A percentile compares a stretch with the other conserved stretches of the same genome.
Conservation (phyloP, 805 yeast genomes). For the Saturnispora zaruensis region DNA sequence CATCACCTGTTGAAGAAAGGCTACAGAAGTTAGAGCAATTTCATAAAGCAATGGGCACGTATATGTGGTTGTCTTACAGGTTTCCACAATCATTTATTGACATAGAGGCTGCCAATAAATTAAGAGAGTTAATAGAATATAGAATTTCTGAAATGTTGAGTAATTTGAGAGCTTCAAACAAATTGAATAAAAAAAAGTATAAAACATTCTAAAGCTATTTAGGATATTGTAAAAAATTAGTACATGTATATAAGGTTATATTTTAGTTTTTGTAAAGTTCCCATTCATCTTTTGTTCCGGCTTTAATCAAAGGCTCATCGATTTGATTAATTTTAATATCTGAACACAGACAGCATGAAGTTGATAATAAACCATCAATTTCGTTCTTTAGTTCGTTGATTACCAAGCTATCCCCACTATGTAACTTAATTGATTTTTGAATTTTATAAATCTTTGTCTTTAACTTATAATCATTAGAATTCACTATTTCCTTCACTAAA, state of each 20-base stretch:
- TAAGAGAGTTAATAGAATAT: constrained; percentile 62
- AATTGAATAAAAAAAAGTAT: constrained; percentile 14
- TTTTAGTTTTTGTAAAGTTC: constrained; percentile 23
- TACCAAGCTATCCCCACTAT: constrained; percentile 26
- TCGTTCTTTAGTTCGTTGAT: constrained; percentile 32
- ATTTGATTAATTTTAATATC: constrained; percentile 61
- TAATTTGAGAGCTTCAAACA: constrained; percentile 21
- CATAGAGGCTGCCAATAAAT: constrained; percentile 59
- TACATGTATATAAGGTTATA: background rate
- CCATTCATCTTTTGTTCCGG: constrained; percentile 40
- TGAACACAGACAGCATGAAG: constrained; percentile 70
- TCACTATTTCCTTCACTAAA: constrained; percentile 50
- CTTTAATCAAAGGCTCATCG: constrained; percentile 50
- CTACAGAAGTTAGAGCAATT: constrained; percentile 46
- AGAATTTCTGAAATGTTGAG: constrained; percentile 44
- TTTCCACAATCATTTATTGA: constrained; percentile 79
- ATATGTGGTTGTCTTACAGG: constrained; percentile 80
- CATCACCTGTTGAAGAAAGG: constrained; percentile 25
- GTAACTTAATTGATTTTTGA: constrained; percentile 35
- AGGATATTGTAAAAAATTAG: background rate
- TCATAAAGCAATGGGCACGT: constrained; percentile 60
- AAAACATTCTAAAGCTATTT: constrained; percentile 13
- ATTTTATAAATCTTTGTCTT: constrained; percentile 53
- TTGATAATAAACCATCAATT: constrained; percentile 50
- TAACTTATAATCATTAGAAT: constrained; percentile 57